Percentiles rank a stretch among this genome's conserved stretches.
Evolutionary conservation across 2,329 filamentous ascomycete species (phyloP).

Genomic region (Calycina marina): DNA sequence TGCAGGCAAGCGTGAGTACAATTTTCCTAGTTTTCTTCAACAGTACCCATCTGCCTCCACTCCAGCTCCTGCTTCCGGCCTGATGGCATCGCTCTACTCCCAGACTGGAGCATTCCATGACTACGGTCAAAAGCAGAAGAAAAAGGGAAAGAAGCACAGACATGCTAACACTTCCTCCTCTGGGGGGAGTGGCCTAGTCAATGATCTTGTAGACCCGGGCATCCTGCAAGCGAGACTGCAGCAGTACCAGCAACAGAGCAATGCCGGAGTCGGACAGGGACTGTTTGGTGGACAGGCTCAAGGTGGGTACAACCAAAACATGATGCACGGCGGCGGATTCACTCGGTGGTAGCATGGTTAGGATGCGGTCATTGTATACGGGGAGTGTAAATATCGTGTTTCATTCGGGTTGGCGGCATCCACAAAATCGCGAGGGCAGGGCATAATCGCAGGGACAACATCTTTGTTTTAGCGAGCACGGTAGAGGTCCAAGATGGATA

Average conservation of each 20-base stretch:
- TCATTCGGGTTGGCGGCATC: constrained; percentile 19
- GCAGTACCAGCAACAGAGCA: constrained; percentile 61
- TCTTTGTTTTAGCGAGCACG: constrained; percentile 34
- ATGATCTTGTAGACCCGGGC: constrained; percentile 99
- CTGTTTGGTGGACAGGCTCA: constrained; percentile 77
- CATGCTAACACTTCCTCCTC: constrained; percentile 99
- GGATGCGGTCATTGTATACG: constrained; percentile 14
- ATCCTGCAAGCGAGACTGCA: constrained; percentile 97
- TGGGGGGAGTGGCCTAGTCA: constrained; percentile 96
- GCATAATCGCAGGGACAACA: constrained; percentile 20
- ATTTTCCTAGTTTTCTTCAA: constrained; percentile 83
- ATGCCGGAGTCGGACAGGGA: constrained; percentile 74
- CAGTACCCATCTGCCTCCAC: constrained; percentile 72
- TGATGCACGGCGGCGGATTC: constrained; percentile 65
- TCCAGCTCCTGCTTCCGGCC: constrained; percentile 78
- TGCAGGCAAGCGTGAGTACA: constrained; percentile 95
- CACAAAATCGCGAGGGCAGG: constrained; percentile 18
- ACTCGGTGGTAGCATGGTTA: constrained; percentile 44
- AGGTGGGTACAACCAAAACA: constrained; percentile 86
- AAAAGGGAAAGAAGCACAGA: constrained; percentile 99
- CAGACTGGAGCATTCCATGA: constrained; percentile 81
- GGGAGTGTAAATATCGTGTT: constrained; percentile 22
- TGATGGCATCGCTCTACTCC: constrained; percentile 81
- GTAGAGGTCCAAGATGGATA: constrained; percentile 26
- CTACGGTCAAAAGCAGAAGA: constrained; percentile 93